Conservation (phyloP, 2,329 filamentous ascomycete genomes). For the Cytospora chrysosperma region DNA sequence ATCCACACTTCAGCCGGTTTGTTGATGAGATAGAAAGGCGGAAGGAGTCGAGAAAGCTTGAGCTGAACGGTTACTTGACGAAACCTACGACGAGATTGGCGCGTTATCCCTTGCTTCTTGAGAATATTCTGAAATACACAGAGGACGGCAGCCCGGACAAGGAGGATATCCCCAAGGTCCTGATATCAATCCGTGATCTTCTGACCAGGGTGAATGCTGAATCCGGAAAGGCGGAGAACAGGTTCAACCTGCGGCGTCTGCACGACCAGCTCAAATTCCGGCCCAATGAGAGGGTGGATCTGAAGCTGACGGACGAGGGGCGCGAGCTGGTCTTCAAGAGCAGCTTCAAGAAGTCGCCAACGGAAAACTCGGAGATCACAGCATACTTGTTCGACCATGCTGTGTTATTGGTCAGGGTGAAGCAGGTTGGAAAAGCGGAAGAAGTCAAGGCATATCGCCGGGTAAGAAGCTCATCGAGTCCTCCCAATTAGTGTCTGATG, state of each 20-base stretch:
- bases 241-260: conserved; percentile 90
- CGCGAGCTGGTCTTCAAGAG: conserved; percentile 94
- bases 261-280: conserved; percentile 91
- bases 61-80: conserved; percentile 95
- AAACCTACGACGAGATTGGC: conserved; percentile 96
- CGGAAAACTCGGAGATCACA: conserved; percentile 85
- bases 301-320: conserved; percentile 91
- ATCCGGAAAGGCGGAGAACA: conserved; percentile 95
- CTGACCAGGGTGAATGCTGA: conserved; percentile 88
- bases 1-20: conserved; percentile 82
- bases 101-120: conserved; percentile 86
- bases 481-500: background rate
- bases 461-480: conserved; percentile 37
- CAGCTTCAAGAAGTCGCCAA: conserved; percentile 86
- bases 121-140: conserved; percentile 89
- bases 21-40: conserved; percentile 95
- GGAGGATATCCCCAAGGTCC: conserved; percentile 86
- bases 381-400: conserved; percentile 97
- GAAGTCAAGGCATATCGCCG: conserved; percentile 92
- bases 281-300: conserved; percentile 84
- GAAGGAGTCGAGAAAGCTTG: conserved; percentile 94
- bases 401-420: conserved; percentile 85
- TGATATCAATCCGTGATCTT: conserved; percentile 82
- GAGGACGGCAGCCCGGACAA: conserved; percentile 86
- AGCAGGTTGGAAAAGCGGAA: conserved; percentile 88